phyloP scores from a whole-genome alignment of 495 filamentous ascomycete species.

The Penicillium waksmanii region DNA sequence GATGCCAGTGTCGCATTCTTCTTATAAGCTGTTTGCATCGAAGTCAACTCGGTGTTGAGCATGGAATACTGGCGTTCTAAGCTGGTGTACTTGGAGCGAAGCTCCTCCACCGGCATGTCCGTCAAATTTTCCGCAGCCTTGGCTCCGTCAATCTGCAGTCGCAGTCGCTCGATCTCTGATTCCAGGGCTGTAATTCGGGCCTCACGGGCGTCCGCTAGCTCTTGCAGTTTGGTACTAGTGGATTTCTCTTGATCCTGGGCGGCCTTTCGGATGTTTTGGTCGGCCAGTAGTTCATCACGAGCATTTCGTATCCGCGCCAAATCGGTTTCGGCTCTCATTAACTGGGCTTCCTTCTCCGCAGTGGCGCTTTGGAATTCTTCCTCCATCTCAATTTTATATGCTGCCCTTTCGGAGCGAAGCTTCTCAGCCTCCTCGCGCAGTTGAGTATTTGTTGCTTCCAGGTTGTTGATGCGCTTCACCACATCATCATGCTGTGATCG shows the following conservation, averaged over 20 bases:
- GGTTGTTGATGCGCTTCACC: slow-evolving; percentile 84
- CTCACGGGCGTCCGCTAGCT: slow-evolving; percentile 74
- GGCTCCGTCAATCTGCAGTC: slow-evolving; percentile 52
- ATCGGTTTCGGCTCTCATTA: slow-evolving; percentile 81
- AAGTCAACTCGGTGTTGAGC: slow-evolving; percentile 82
- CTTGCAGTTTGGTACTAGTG: slow-evolving; percentile 70
- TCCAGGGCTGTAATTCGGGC: slow-evolving; percentile 79
- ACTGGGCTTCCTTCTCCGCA: slow-evolving; percentile 76
- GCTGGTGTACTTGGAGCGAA: slow-evolving; percentile 70
- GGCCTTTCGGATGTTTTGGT: slow-evolving; percentile 77
- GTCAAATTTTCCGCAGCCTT: slow-evolving; percentile 45
- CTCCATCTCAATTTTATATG: slow-evolving; percentile 78
- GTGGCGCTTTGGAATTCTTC: slow-evolving; percentile 70
- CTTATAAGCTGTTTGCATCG: slow-evolving; percentile 85
- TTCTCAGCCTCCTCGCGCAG: slow-evolving; percentile 84
- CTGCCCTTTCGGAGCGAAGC: slow-evolving; percentile 79
- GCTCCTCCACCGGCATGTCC: slow-evolving; percentile 62
- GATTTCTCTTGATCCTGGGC: slow-evolving; percentile 74
- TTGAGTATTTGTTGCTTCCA: slow-evolving; percentile 86
- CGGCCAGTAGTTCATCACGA: slow-evolving; percentile 82
- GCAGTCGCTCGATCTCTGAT: slow-evolving; percentile 74
- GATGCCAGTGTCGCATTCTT: slow-evolving; percentile 81
- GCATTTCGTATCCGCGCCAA: slow-evolving; percentile 79
- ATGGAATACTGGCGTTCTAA: slow-evolving; percentile 78
- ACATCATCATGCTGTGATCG: slow-evolving; percentile 91